These are phyloP conservation scores for Turritis glabra DNA, from an alignment of 345 rosid species.

Conservation along the genomic window DNA sequence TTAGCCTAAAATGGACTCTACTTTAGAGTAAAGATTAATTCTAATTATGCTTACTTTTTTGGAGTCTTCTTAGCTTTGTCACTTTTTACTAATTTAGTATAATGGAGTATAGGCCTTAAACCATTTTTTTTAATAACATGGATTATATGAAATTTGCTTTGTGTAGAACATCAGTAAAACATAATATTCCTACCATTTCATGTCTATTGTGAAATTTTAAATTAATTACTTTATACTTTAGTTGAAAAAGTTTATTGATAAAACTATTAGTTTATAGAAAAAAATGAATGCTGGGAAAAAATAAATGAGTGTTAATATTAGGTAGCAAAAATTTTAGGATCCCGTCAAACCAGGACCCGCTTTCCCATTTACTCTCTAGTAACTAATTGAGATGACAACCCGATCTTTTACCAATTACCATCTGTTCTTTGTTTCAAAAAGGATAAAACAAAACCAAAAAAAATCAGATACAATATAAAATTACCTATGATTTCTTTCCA, in stretches of 20 bases:
- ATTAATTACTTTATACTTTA: no score
- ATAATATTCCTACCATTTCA: no score
- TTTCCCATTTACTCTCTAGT: conserved; percentile 24
- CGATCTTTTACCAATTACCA: conserved; percentile 3
- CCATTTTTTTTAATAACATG: not conserved
- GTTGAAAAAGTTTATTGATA: no score
- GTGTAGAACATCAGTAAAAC: no score
- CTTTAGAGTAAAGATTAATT: not conserved
- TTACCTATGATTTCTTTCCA: not conserved
- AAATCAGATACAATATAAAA: not conserved
- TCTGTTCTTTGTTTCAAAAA: not conserved
- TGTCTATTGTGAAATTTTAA: not conserved
- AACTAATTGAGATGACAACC: conserved; percentile 31
- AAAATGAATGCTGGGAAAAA: not conserved
- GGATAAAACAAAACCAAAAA: no score
- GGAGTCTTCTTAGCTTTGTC: not conserved
- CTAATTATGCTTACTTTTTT: not conserved
- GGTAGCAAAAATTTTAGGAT: conserved; percentile 9
- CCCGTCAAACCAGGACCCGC: conserved; percentile 22
- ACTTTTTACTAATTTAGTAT: not conserved
- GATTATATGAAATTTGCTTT: not conserved
- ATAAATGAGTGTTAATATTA: not conserved
- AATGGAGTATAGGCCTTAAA: not conserved
- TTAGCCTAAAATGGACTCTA: not conserved
- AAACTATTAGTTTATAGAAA: no score